Evolutionary conservation across 768 basidiomycete species (phyloP).

Genomic region (Suillus alpinus): DNA sequence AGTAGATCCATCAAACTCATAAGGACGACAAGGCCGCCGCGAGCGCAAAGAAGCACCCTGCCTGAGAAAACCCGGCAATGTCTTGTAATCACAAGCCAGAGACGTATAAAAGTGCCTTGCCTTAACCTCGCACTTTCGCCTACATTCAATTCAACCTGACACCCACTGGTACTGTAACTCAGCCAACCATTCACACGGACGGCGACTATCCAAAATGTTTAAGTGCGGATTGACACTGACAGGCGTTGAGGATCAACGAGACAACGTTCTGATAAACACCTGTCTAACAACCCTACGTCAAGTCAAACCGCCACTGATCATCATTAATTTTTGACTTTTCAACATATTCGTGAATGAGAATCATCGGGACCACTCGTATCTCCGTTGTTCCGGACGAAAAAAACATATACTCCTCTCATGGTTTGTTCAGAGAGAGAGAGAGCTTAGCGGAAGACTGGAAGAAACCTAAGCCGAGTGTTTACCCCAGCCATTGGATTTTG

Average conservation of each 20-base stretch:
- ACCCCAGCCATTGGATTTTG: neutral
- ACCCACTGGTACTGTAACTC: neutral
- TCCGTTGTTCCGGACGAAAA: neutral
- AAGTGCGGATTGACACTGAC: neutral
- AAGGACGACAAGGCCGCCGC: neutral
- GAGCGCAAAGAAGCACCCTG: neutral
- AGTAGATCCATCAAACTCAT: neutral
- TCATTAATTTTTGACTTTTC: neutral
- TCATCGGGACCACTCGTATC: neutral
- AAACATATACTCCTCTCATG: neutral
- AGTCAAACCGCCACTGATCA: neutral
- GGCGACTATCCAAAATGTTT: neutral
- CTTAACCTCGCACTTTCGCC: neutral
- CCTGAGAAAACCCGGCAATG: neutral
- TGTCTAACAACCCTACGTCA: neutral
- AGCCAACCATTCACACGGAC: conserved; percentile 1
- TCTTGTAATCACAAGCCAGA: neutral
- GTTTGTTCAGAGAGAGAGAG: neutral
- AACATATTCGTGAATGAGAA: neutral
- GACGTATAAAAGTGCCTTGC: neutral
- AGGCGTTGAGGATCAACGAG: neutral
- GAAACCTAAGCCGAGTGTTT: neutral
- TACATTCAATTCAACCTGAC: neutral
- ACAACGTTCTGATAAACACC: neutral
- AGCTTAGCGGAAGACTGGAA: neutral